Base-by-base conservation (phyloP, 148 eudicot genomes). In the Heliosperma pusillum region DNA sequence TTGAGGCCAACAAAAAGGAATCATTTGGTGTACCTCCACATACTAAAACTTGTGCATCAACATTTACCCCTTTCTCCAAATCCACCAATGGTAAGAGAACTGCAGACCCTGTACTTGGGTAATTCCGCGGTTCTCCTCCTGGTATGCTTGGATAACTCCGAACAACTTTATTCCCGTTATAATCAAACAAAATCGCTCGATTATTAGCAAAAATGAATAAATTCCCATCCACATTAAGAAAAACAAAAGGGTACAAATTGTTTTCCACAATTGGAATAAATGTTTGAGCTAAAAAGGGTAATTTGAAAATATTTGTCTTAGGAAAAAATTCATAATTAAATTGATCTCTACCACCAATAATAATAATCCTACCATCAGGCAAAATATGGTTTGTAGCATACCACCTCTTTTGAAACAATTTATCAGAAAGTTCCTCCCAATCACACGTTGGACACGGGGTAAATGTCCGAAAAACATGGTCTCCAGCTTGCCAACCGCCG, bases 181-280 rank as follows among this genome's bases (percentile, higher is more conserved):
- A 92, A 83, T 92, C 83, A 24, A 88, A 76, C 30, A 92, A 69
- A 22, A 92, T 84, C 1, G 92, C 87, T 15, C 84, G 82, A 77
- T 90, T 88, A 55, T 90, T 88, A 0, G 97, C 97, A 64, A 92
- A 92, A 24, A 92, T 82, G 59, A 92, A 87, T 10, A 92, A 67
- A 61, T 90, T 83, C 0, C 94, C 97, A 10, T 92, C 97, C 1
- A 71, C 64, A 15, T 88, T 83, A 12, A 90, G 83, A 16, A 92
- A 89, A 1, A 90, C 94, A 60, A 85, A 88, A 0, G 97, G 97
- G 73, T 91, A 91, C 17, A 91, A 66, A 76, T 87, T 91, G 29
- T 88, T 82, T 77, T 89, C 97, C 1, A 33, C 47, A 0, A 52
- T 66, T 21, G 81, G 89, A 58, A 44, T 36, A 2, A 5, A 45